Base-by-base conservation (phyloP, 495 filamentous ascomycete genomes). In the Stereocaulon alpinum region DNA sequence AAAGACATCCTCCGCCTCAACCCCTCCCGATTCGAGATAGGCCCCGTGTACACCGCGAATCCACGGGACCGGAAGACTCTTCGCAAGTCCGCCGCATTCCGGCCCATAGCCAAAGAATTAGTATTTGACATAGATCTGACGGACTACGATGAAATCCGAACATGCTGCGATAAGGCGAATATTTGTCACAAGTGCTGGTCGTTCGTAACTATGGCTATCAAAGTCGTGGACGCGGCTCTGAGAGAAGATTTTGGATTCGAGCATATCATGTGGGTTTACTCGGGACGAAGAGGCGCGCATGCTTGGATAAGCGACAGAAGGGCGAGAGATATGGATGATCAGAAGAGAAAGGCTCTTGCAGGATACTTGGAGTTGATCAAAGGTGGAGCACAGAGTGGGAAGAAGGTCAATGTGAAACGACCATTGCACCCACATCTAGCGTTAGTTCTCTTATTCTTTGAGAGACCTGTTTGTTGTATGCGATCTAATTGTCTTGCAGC, bases 61-160 rank as follows among this genome's bases (percentile, higher is more conserved):
- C 93, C 94, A 0, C 86, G 90, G 57, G 93, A 97, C 60, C 88
- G 94, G 65, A 98, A 98, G 72, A 82, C 82, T 0, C 72, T 96
- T 6, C 82, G 85, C 45, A 95, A 94, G 71, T 73, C 80, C 17
- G 79, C 77, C 56, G 75, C 79, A 10, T 91, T 93, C 70, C 78
- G 78, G 48, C 91, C 93, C 3, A 69, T 94, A 4, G 76, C 84
- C 1, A 97, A 97, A 68, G 93, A 98, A 71, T 73, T 98, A 17
- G 94, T 95, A 61, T 97, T 98, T 73, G 93, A 98, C 84, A 96
- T 98, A 64, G 93, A 98, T 80, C 78, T 98, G 79, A 96, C 92
- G 30, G 93, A 97, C 74, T 98, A 98, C 71, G 93, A 98, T 68
- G 88, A 95, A 50, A 87, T 97, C 63, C 86, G 93, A 24, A 95